Percentiles rank a stretch among this genome's conserved stretches.
phyloP scores from a whole-genome alignment of 495 filamentous ascomycete species.

The Penicillium robsamsonii region DNA sequence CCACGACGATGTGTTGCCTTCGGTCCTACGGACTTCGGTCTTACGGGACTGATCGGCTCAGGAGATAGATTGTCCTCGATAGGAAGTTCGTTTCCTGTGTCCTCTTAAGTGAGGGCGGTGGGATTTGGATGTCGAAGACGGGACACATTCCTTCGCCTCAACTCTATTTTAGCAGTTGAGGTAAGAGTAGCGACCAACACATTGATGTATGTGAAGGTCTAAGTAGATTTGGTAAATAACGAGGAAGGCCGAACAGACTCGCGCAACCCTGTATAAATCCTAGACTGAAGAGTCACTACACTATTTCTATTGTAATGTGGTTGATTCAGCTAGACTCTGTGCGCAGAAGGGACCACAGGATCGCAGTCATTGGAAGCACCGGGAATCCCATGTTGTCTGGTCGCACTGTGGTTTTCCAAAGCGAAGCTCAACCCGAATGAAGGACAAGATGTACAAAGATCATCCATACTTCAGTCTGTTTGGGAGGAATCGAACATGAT shows the following conservation, averaged over 20 bases:
- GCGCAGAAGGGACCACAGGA: background rate
- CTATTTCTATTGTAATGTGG: background rate
- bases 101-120: slow-evolving; percentile 66
- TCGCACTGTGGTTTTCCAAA: slow-evolving; percentile 7
- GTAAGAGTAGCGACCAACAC: background rate
- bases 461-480: slow-evolving; percentile 17
- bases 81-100: slow-evolving; percentile 64
- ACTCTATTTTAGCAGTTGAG: background rate
- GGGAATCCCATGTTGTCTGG: slow-evolving; percentile 7
- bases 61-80: slow-evolving; percentile 60
- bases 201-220: background rate
- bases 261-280: background rate
- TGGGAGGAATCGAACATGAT: background rate
- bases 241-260: background rate
- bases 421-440: background rate
- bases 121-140: slow-evolving; percentile 65
- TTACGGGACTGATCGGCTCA: slow-evolving; percentile 50
- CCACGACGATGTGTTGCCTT: slow-evolving; percentile 65
- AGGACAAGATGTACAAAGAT: background rate
- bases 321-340: background rate
- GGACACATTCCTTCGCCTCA: slow-evolving; percentile 48
- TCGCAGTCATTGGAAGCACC: slow-evolving; percentile 16
- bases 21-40: slow-evolving; percentile 48
- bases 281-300: background rate
- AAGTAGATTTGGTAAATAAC: background rate